Conservation (phyloP, 352 stramenopile genomes). For the Elongisporangium undulatum region DNA sequence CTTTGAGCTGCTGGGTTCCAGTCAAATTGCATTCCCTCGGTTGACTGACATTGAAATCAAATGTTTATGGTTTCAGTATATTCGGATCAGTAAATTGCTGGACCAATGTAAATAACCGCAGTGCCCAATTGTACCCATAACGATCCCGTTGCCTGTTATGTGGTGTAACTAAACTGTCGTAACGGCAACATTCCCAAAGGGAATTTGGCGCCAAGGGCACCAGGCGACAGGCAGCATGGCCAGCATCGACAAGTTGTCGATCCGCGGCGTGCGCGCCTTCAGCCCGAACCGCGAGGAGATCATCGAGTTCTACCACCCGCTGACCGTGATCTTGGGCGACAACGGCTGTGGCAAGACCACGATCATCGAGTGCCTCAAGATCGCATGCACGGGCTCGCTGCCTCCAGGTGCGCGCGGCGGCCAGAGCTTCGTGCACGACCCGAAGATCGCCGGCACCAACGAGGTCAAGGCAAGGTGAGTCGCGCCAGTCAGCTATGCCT, state of each 20-base stretch:
- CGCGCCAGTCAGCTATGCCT: background rate
- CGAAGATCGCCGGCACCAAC: constrained; percentile 88
- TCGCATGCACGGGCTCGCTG: constrained; percentile 93
- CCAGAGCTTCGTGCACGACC: constrained; percentile 97
- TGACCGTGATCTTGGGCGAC: constrained; percentile 97
- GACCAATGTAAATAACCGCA: too few species aligned
- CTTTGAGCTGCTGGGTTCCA: background rate
- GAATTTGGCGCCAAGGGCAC: background rate
- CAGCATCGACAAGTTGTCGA: constrained; percentile 98
- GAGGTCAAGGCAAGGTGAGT: constrained; percentile 83
- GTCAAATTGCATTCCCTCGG: background rate
- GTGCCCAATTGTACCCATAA: too few species aligned
- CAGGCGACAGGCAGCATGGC: constrained; percentile 76
- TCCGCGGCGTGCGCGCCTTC: constrained; percentile 98
- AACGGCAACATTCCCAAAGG: background rate
- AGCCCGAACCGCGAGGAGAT: constrained; percentile 93
- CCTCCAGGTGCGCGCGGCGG: constrained; percentile 87
- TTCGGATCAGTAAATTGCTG: too few species aligned
- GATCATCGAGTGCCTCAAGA: constrained; percentile 99
- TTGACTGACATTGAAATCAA: background rate
- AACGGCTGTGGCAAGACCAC: constrained; percentile 99
- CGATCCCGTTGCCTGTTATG: background rate
- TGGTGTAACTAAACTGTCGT: background rate
- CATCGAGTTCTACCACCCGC: constrained; percentile 98
- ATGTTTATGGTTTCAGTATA: background rate